Conservation (phyloP, 441 rosid genomes). For the Gossypium aridum region DNA sequence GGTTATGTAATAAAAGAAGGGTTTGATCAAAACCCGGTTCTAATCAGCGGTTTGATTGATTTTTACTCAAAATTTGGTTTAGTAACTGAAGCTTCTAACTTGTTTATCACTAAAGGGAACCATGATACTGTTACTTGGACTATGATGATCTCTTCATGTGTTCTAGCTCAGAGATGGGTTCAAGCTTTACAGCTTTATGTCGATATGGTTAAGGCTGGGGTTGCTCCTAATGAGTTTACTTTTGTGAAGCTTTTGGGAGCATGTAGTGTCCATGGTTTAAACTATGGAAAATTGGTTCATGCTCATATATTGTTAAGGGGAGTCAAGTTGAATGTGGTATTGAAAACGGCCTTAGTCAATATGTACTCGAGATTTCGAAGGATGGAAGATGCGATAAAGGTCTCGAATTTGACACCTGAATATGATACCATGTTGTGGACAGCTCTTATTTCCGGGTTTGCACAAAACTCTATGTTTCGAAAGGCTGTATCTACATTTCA, state of each 20-base stretch:
- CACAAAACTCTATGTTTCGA: conserved; percentile 20
- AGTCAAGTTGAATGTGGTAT: conserved; percentile 27
- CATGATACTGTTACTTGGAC: conserved; percentile 45
- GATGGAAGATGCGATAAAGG: conserved; percentile 38
- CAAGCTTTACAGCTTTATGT: conserved; percentile 40
- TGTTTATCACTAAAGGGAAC: conserved; percentile 27
- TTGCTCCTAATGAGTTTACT: conserved; percentile 54
- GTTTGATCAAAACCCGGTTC: conserved; percentile 25
- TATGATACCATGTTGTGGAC: conserved; percentile 41
- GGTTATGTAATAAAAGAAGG: conserved; percentile 34
- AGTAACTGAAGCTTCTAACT: conserved; percentile 26
- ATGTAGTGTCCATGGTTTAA: conserved; percentile 28
- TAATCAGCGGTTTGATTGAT: conserved; percentile 38
- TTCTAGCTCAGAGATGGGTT: conserved; percentile 39
- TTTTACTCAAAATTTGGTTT: conserved; percentile 39
- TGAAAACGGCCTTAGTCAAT: conserved; percentile 47
- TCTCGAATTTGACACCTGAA: conserved; percentile 23
- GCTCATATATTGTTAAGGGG: conserved; percentile 33
- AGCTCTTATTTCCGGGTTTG: conserved; percentile 37
- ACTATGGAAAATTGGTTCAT: conserved; percentile 35
- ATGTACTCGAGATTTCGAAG: conserved; percentile 33
- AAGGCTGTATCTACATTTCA: conserved; percentile 36
- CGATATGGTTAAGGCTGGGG: conserved; percentile 41
- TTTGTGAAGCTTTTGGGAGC: conserved; percentile 51
- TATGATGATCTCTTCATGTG: conserved; percentile 38